Base-by-base conservation (phyloP, 2,329 filamentous ascomycete species). In the Golovinomyces cichoracearum region DNA sequence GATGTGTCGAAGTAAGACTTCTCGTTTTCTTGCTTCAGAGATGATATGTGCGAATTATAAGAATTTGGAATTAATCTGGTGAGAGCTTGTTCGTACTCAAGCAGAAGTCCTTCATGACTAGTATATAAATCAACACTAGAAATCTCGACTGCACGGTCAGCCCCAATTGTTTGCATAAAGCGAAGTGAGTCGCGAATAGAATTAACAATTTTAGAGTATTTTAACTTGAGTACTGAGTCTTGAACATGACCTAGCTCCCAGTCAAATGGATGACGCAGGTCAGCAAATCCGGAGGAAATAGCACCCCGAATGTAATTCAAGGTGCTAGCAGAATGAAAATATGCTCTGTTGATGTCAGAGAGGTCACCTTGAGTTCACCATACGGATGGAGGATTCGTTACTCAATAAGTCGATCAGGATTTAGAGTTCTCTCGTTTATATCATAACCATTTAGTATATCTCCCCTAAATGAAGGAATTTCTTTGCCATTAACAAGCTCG, bases 51-150 rank as follows among this genome's bases (percentile, higher is more conserved):
- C 48, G 46, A 21, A 52, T 55, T n/a, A 59, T 57, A 37, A 1
- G 80, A 80, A 55, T 76, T 74, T 53, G 75, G 78, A 50, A 92
- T 70, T 21, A 76, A 68, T 9, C 90, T 73, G 1, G 88, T 94
- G 40, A 98, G 68, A 47, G 76, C 74, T 64, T 94, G 78, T 63
- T 98, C 90, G 63, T 98, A 98, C 62, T 94, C 86, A 7, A 98
- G 74, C 1, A 94, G 73, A 19, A 98, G 73, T 3, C 85, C 90
- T 63, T 98, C 90, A 62, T 98, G 90, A 58, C 83, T 92, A 19
- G 88, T 94, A 71, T 80, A 98, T 45, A 98, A 73, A 60, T 98
- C 90, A 33, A 94, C 84, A 0, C 85, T 93, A 60, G 92, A 80
- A 27, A 95, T 71, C 60, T 85, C 79, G 46, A 80, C 77, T 50